These are phyloP conservation scores for Mortierella sp. DNA, from an alignment of 371 early-diverging fungal species.

Conservation along the genomic window DNA sequence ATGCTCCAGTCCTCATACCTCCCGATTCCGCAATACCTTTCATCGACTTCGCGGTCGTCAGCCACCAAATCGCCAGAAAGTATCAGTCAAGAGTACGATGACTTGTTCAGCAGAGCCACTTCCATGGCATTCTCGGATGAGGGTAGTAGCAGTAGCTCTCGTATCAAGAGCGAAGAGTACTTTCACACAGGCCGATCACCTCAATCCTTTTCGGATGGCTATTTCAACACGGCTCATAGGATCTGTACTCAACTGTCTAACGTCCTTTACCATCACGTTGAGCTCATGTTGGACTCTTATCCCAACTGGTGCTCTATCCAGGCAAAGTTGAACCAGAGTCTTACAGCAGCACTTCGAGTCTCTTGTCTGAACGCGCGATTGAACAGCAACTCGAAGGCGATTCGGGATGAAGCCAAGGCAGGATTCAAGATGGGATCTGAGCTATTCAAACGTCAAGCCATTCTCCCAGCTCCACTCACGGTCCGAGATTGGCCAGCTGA, in stretches of 20 bases:
- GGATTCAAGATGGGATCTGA: conserved; percentile 47
- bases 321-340: conserved; percentile 33
- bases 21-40: conserved; percentile 40
- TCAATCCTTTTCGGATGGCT: conserved; percentile 11
- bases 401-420: conserved; percentile 44
- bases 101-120: conserved; percentile 26
- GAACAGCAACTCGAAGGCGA: conserved; percentile 25
- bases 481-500: conserved; percentile 51
- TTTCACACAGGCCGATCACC: conserved; percentile 23
- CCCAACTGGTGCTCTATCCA: conserved; percentile 48
- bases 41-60: conserved; percentile 19
- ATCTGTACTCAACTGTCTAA: conserved; percentile 49
- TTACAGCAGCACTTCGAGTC: conserved; percentile 33
- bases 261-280: conserved; percentile 41
- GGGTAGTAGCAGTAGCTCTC: conserved; percentile 14
- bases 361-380: conserved; percentile 41
- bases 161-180: conserved; percentile 31
- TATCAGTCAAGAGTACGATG: conserved; percentile 33
- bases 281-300: conserved; percentile 33
- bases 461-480: conserved; percentile 31
- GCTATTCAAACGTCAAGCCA: conserved; percentile 28
- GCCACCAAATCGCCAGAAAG: conserved; percentile 26
- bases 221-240: conserved; percentile 47
- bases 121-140: too few relatives aligned
- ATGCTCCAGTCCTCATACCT: conserved; percentile 49